Conservation (phyloP, 805 yeast species). For the Maudiozyma barnettii region DNA sequence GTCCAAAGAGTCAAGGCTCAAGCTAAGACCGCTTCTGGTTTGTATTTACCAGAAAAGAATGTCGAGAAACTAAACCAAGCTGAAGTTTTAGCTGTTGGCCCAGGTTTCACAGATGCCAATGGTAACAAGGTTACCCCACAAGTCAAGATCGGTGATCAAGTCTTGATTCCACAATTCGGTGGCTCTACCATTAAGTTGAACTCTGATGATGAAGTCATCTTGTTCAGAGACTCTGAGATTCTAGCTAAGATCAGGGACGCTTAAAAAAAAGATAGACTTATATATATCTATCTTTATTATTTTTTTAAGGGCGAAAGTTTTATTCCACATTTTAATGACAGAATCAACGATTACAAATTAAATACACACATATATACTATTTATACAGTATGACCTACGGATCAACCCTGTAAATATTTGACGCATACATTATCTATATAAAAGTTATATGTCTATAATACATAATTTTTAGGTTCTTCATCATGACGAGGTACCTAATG, state of each 20-base stretch:
- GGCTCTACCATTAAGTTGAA: slow-evolving; percentile 84
- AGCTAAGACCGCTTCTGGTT: slow-evolving; percentile 84
- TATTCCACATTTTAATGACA: too few species aligned
- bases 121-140: slow-evolving; percentile 67
- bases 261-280: neutral
- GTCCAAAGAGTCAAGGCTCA: slow-evolving; percentile 92
- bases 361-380: slow-evolving; percentile 2
- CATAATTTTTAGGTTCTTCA: neutral
- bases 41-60: slow-evolving; percentile 91
- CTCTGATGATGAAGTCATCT: slow-evolving; percentile 62
- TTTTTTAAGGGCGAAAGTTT: too few species aligned
- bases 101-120: slow-evolving; percentile 69
- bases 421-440: too few species aligned
- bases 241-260: slow-evolving; percentile 79
- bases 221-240: slow-evolving; percentile 90
- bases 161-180: slow-evolving; percentile 88
- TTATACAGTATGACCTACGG: neutral
- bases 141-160: slow-evolving; percentile 86
- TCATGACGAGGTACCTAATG: neutral
- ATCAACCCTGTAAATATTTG: too few species aligned
- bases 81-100: slow-evolving; percentile 88
- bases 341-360: neutral
- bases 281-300: neutral
- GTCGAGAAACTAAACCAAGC: slow-evolving; percentile 90
- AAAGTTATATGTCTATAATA: neutral